These are phyloP conservation scores for Citrullus mucosospermus DNA, from an alignment of 306 rosid genomes.

Conservation along the genomic window DNA sequence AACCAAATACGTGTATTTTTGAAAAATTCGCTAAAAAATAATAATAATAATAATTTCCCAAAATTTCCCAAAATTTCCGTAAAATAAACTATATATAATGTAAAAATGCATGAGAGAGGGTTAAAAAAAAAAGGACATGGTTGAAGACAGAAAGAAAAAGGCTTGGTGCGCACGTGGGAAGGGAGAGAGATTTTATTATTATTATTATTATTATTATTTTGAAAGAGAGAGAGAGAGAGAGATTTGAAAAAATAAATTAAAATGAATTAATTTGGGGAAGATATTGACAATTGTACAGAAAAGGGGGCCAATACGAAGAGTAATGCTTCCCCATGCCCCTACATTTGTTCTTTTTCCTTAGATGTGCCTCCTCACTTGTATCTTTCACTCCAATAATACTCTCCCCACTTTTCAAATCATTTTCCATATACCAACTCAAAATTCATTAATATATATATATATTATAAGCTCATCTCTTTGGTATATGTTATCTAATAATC, in stretches of 20 bases:
- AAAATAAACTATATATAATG: too few relatives aligned
- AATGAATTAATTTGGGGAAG: background rate
- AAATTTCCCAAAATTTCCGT: too few relatives aligned
- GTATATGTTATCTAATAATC: too few relatives aligned
- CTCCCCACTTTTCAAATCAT: background rate
- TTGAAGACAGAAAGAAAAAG: background rate
- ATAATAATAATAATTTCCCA: too few relatives aligned
- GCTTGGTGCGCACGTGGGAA: slow-evolving; percentile 5
- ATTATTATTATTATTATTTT: too few relatives aligned
- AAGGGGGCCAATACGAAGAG: slow-evolving; percentile 1
- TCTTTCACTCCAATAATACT: background rate
- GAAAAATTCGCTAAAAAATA: too few relatives aligned
- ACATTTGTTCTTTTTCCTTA: background rate
- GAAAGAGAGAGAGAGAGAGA: background rate
- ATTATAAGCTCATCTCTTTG: too few relatives aligned
- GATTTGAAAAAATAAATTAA: too few relatives aligned
- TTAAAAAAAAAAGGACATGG: background rate
- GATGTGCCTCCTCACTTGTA: background rate
- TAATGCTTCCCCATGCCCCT: slow-evolving; percentile 1
- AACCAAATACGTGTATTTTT: too few relatives aligned
- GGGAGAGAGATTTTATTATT: background rate
- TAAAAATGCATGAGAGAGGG: too few relatives aligned
- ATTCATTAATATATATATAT: too few relatives aligned
- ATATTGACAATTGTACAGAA: background rate
- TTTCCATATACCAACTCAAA: background rate